A percentile compares a stretch with the other conserved stretches of the same genome.
Evolutionary conservation across 805 yeast species (phyloP).

Genomic region (Ascoidea asiatica): DNA sequence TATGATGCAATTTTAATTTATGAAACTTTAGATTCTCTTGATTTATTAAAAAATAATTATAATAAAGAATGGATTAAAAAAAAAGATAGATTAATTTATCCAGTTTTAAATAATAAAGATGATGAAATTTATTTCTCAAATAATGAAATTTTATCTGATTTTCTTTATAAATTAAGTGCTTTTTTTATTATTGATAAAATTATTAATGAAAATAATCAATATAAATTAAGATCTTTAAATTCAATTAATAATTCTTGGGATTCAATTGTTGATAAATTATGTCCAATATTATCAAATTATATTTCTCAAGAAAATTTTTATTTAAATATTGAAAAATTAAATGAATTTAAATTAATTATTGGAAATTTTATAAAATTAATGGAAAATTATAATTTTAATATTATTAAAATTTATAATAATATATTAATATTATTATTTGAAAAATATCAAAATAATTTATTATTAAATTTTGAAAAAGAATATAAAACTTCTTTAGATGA

Average conservation of each 20-base stretch:
- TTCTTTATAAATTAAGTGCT: slow-evolving; percentile 53
- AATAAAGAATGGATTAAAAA: slow-evolving; percentile 60
- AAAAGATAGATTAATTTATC: slow-evolving; percentile 58
- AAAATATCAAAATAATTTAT: slow-evolving; percentile 42
- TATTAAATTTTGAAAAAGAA: slow-evolving; percentile 40
- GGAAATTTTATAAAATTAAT: slow-evolving; percentile 66
- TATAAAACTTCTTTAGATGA: slow-evolving; percentile 52
- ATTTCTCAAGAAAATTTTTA: slow-evolving; percentile 20
- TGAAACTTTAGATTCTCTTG: slow-evolving; percentile 53
- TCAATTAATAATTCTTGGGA: slow-evolving; percentile 64
- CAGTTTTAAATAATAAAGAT: slow-evolving; percentile 30
- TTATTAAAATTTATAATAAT: slow-evolving; percentile 40
- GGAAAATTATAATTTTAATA: slow-evolving; percentile 55
- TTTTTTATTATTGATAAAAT: slow-evolving; percentile 67
- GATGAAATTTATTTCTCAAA: slow-evolving; percentile 17
- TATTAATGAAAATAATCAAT: slow-evolving; percentile 48
- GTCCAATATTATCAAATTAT: slow-evolving; percentile 31
- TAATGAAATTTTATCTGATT: slow-evolving; percentile 35
- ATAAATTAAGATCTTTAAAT: slow-evolving; percentile 42
- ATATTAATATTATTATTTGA: slow-evolving; percentile 45
- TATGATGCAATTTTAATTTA: slow-evolving; percentile 78
- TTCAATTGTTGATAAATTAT: slow-evolving; percentile 42
- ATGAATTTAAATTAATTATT: slow-evolving; percentile 43
- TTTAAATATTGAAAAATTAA: slow-evolving; percentile 32
- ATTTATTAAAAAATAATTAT: slow-evolving; percentile 47